Evolutionary conservation across 768 basidiomycete species (phyloP), one percentile per base, ranked within the genome.

Genomic region (Boletus vinaceobasis): DNA sequence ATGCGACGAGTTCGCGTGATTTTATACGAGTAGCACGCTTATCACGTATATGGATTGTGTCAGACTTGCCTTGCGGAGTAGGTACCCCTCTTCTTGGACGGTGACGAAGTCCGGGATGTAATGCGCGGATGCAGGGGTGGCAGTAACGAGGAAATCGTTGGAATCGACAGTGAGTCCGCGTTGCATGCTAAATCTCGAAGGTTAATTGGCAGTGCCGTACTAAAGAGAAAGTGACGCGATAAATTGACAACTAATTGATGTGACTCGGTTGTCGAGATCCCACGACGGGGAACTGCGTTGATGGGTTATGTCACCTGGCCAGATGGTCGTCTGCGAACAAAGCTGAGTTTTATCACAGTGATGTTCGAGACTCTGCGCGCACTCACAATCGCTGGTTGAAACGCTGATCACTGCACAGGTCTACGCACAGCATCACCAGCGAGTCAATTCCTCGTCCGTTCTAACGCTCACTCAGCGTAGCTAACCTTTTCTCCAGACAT

Each of bases 21-120:
- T n/a, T 7, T 32, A 32, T 36, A 43, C 36, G 50, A 46, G 37
- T 48, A 27, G 10, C 45, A 21, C 40, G 48, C 33, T 27, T 19
- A 33, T 40, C 45, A 35, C 19, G 32, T 44, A 39, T 43, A 21
- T 29, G 17, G 7, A 15, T 39, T 15, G 38, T 37, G 29, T 45
- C 46, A 52, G 52, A 62, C 59, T 61, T 55, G 86, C 92, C 79
- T 94, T 94, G 52, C 86, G 79, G 55, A 88, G 73, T 36, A 95
- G 72, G 66, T 88, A 88, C 37, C 76, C 73, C 64, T 96, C 92
- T 72, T 96, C 93, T 29, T 85, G 81, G 53, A 78, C 80, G 52
- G 82, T 82, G 36, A 89, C 75, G 68, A 93, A 94, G 58, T 91
- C 76, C 7, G 89, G 88, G 19, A 93, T 75, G 71, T 94, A 93